These are phyloP conservation scores for Lachnum nothofagi DNA, from an alignment of 2,329 filamentous ascomycete genomes.

Conservation along the genomic window DNA sequence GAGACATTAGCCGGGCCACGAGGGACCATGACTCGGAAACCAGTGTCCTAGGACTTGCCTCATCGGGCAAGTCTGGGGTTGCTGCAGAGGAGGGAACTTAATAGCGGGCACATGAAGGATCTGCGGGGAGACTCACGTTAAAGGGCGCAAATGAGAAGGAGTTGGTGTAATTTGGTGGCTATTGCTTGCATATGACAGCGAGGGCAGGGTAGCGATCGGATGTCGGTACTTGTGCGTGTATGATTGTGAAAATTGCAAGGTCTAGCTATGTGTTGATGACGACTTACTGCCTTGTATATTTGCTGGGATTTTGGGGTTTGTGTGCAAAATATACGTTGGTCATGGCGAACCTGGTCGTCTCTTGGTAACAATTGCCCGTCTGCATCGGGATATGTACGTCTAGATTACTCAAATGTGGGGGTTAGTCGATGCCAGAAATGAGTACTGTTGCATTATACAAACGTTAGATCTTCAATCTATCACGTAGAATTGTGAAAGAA, in stretches of 20 bases:
- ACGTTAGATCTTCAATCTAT: not conserved
- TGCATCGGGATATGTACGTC: not conserved
- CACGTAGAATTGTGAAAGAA: no score
- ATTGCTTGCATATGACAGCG: not conserved
- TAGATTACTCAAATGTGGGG: not conserved
- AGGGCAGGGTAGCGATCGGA: not conserved
- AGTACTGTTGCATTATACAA: not conserved
- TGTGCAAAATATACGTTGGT: not conserved
- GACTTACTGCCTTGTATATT: not conserved
- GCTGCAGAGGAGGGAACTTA: not conserved
- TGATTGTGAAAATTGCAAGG: not conserved
- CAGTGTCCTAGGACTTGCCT: constrained; percentile 5
- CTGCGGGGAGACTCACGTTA: not conserved
- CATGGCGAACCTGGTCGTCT: not conserved
- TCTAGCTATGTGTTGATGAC: not conserved
- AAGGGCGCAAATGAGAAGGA: constrained; percentile 3
- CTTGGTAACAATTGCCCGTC: not conserved
- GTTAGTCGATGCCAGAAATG: not conserved
- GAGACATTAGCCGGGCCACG: constrained; percentile 8
- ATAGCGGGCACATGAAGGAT: constrained; percentile 5
- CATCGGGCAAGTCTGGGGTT: not conserved
- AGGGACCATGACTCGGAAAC: not conserved
- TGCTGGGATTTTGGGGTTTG: no score
- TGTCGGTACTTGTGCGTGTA: not conserved
- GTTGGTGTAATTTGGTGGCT: not conserved